Conservation (phyloP, 2,329 filamentous ascomycete genomes). For the Trichocomaceae sp. region DNA sequence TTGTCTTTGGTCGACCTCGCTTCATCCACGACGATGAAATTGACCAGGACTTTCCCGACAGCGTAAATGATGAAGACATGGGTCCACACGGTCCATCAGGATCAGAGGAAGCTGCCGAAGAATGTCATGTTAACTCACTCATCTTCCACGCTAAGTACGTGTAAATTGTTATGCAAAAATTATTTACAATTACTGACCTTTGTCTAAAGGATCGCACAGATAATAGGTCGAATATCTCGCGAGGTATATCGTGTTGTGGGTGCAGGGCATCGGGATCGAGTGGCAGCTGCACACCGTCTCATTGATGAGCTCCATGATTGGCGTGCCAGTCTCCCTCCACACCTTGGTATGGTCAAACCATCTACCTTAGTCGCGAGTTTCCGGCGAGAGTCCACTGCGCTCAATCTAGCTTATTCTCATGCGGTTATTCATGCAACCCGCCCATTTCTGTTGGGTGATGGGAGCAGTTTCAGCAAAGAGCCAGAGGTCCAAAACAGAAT, state of each 20-base stretch:
- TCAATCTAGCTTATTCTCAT: conserved; percentile 32
- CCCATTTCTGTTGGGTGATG: conserved; percentile 23
- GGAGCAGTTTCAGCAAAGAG: too few species aligned
- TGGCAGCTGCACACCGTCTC: neutral
- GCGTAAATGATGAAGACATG: conserved; percentile 17
- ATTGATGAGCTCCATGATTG: neutral
- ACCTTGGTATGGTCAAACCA: neutral
- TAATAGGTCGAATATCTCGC: conserved; percentile 3
- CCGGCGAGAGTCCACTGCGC: conserved; percentile 36
- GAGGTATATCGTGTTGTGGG: neutral
- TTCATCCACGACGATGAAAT: conserved; percentile 29
- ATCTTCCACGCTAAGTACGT: neutral
- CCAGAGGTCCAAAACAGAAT: conserved; percentile 3
- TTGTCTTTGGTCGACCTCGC: conserved; percentile 33
- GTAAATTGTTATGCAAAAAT: neutral
- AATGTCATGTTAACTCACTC: conserved; percentile 1
- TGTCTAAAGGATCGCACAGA: neutral
- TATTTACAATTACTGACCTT: neutral
- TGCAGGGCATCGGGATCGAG: neutral
- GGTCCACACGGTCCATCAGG: neutral
- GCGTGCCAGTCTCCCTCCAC: neutral
- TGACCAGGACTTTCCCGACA: neutral
- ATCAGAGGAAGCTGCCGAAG: neutral
- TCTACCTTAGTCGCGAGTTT: conserved; percentile 34
- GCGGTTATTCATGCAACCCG: conserved; percentile 29